A percentile compares a stretch with the other conserved stretches of the same genome.
Evolutionary conservation across 129 eudicot species (phyloP).

Genomic region (Silybum marianum): DNA sequence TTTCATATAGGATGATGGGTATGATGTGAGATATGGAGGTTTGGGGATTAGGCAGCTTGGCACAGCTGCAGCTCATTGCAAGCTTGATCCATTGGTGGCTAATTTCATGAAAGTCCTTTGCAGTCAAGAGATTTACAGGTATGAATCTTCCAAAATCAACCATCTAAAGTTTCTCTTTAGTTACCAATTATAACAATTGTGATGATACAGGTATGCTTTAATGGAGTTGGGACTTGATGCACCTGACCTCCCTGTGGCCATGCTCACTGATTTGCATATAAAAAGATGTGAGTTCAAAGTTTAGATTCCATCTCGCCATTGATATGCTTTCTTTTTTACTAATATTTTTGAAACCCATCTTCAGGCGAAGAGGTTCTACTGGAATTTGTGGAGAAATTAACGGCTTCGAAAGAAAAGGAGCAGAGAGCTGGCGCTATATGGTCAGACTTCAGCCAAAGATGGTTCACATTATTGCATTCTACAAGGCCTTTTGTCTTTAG

Average conservation of each 20-base stretch:
- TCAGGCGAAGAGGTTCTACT: constrained; percentile 64
- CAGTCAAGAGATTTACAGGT: constrained; percentile 79
- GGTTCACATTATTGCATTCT: constrained; percentile 79
- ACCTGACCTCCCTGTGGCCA: constrained; percentile 80
- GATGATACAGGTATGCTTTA: constrained; percentile 67
- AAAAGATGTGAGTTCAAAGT: constrained; percentile 47
- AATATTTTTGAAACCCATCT: not conserved
- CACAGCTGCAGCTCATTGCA: constrained; percentile 60
- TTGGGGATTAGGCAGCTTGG: constrained; percentile 84
- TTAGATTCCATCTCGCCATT: not conserved
- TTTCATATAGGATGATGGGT: constrained; percentile 69
- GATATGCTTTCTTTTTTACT: not conserved
- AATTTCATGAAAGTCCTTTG: constrained; percentile 79
- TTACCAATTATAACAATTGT: not conserved
- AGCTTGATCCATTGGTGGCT: constrained; percentile 77
- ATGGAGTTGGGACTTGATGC: constrained; percentile 83
- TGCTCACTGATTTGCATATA: constrained; percentile 72
- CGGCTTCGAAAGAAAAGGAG: constrained; percentile 32
- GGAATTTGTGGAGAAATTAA: constrained; percentile 52
- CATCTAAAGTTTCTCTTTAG: not conserved
- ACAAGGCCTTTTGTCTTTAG: constrained; percentile 67
- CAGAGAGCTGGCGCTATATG: constrained; percentile 54
- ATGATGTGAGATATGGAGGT: constrained; percentile 83
- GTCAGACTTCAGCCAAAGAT: constrained; percentile 82
- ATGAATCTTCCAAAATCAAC: not conserved